Conservation (phyloP, 2,329 filamentous ascomycete species). For the Apiospora rasikravindrae region DNA sequence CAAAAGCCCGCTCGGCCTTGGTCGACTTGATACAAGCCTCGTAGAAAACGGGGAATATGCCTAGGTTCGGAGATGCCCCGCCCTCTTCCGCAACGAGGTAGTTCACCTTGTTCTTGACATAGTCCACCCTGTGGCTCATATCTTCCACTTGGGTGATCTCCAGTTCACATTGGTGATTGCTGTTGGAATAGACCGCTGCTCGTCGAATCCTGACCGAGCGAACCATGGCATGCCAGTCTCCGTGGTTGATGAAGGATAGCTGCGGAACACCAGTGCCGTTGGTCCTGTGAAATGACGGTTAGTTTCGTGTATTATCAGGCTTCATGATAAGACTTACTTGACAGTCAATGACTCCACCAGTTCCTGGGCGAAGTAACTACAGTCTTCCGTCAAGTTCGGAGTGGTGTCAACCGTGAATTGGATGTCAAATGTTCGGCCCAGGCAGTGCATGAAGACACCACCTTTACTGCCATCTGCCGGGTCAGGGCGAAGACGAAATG, state of each 20-base stretch:
- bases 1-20: conserved; percentile 29
- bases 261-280: conserved; percentile 26
- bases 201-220: conserved; percentile 32
- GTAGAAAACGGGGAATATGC: conserved; percentile 31
- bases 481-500: conserved; percentile 25
- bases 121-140: conserved; percentile 25
- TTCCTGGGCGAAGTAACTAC: conserved; percentile 31
- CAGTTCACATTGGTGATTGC: conserved; percentile 23
- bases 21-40: conserved; percentile 34
- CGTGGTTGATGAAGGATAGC: conserved; percentile 31
- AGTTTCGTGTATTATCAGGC: conserved; percentile 17
- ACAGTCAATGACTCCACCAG: conserved; percentile 32
- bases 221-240: conserved; percentile 28
- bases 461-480: conserved; percentile 17
- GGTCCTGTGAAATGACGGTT: conserved; percentile 25
- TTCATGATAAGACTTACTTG: conserved; percentile 30
- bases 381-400: conserved; percentile 29
- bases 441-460: conserved; percentile 35
- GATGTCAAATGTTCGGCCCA: conserved; percentile 37
- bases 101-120: not conserved
- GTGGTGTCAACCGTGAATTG: conserved; percentile 29
- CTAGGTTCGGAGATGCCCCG: conserved; percentile 19
- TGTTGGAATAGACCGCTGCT: conserved; percentile 28
- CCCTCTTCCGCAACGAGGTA: conserved; percentile 23
- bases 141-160: conserved; percentile 37